Percentiles rank a stretch among this genome's conserved stretches.
Conservation (phyloP, 306 rosid genomes). For the Herpetospermum pedunculosum region DNA sequence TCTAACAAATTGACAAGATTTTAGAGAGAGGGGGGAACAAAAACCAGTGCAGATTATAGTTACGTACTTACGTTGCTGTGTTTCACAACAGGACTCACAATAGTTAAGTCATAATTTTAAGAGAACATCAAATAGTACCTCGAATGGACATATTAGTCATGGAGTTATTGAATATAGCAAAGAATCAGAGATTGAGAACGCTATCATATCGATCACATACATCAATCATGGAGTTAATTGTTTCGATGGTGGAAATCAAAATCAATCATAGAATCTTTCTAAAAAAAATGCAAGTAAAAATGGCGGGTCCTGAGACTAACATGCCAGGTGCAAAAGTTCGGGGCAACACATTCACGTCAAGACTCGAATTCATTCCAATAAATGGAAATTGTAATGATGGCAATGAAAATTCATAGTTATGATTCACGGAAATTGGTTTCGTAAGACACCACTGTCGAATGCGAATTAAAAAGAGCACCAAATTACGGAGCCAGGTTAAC, state of each 20-base stretch:
- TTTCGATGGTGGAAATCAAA: neutral
- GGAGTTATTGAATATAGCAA: neutral
- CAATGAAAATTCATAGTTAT: neutral
- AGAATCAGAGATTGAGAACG: neutral
- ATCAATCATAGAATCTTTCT: neutral
- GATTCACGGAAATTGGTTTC: neutral
- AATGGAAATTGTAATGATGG: neutral
- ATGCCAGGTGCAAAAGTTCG: neutral
- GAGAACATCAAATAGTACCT: neutral
- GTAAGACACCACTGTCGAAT: neutral
- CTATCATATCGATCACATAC: neutral
- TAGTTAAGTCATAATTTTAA: neutral
- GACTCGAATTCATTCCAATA: neutral
- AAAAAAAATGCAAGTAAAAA: neutral
- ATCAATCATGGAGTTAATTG: neutral
- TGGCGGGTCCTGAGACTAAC: neutral
- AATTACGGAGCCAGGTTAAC: slow-evolving; percentile 10
- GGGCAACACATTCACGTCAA: neutral
- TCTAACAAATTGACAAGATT: neutral
- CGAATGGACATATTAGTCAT: neutral
- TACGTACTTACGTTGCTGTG: neutral
- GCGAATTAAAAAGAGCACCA: neutral
- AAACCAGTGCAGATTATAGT: neutral
- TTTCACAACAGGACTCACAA: neutral
- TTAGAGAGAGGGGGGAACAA: neutral